Evolutionary conservation across 129 eudicot species (phyloP).

Genomic region (Pseudognaphalium luteoalbum): DNA sequence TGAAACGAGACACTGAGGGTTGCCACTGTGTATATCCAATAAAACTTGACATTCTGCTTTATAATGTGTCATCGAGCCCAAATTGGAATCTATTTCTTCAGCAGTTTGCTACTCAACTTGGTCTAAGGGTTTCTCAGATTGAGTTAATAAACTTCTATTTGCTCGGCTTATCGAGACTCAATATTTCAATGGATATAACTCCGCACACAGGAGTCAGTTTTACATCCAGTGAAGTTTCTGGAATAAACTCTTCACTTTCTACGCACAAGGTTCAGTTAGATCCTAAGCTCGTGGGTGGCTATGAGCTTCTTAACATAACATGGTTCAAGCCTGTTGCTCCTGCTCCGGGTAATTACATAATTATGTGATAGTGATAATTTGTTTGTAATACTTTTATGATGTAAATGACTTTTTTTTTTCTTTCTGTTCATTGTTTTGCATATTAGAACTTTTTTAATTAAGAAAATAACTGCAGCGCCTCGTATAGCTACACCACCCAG

Average conservation of each 20-base stretch:
- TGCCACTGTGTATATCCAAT: slow-evolving; percentile 94
- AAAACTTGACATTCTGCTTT: slow-evolving; percentile 78
- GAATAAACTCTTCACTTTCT: slow-evolving; percentile 68
- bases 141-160: slow-evolving; percentile 81
- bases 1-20: slow-evolving; percentile 60
- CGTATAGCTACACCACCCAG: slow-evolving; percentile 49
- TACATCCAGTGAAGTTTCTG: slow-evolving; percentile 61
- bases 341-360: slow-evolving; percentile 55
- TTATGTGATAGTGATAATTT: slow-evolving; percentile 10
- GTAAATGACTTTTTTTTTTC: not conserved
- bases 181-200: slow-evolving; percentile 88
- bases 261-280: slow-evolving; percentile 72
- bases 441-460: slow-evolving; percentile 14
- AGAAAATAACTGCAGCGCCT: slow-evolving; percentile 62
- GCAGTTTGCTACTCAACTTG: slow-evolving; percentile 78
- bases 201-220: slow-evolving; percentile 79
- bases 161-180: slow-evolving; percentile 68
- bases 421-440: not conserved
- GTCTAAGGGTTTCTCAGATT: slow-evolving; percentile 69
- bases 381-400: not conserved
- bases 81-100: slow-evolving; percentile 70
- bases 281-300: slow-evolving; percentile 76
- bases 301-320: slow-evolving; percentile 80
- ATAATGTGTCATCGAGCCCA: slow-evolving; percentile 80
- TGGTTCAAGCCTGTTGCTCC: slow-evolving; percentile 73